phyloP scores from a whole-genome alignment of 352 stramenopile genomes.

The Phytophthora gonapodyides region DNA sequence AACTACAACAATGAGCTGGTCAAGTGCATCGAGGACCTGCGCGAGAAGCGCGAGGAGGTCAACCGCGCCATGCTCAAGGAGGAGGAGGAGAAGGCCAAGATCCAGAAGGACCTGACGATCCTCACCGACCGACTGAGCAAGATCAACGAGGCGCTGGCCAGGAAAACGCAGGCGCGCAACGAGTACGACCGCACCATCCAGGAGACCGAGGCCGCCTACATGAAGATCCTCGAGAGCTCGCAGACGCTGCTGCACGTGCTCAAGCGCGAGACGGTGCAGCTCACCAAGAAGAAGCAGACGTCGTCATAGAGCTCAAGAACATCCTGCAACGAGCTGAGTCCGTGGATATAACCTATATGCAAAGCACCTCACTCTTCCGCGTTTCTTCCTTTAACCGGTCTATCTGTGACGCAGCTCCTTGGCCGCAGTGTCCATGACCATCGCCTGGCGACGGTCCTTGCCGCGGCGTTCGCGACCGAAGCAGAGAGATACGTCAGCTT shows the following conservation, averaged over 20 bases:
- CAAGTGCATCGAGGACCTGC: constrained; percentile 95
- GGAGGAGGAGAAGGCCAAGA: constrained; percentile 95
- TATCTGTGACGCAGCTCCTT: constrained; percentile 73
- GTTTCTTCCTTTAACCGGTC: constrained; percentile 5
- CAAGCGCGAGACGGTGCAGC: constrained; percentile 92
- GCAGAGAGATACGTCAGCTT: constrained; percentile 40
- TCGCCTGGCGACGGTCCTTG: constrained; percentile 70
- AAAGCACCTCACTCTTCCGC: constrained; percentile 7
- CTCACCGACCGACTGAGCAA: constrained; percentile 91
- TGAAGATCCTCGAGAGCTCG: constrained; percentile 96
- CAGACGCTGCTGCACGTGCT: constrained; percentile 95
- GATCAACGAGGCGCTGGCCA: constrained; percentile 91
- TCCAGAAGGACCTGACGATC: constrained; percentile 93
- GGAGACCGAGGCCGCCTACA: constrained; percentile 94
- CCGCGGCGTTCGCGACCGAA: constrained; percentile 69
- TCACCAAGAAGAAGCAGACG: constrained; percentile 96
- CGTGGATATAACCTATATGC: constrained; percentile 27
- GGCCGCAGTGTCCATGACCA: constrained; percentile 65
- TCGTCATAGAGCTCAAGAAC: constrained; percentile 51
- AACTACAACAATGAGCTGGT: constrained; percentile 97
- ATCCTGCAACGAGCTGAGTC: constrained; percentile 1
- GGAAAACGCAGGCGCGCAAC: constrained; percentile 90
- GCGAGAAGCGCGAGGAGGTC: constrained; percentile 92
- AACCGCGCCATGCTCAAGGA: constrained; percentile 94
- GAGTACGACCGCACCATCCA: constrained; percentile 96